Base-by-base conservation (phyloP, 225 moss, liverwort and hornwort species). In the Neckera pumila region DNA sequence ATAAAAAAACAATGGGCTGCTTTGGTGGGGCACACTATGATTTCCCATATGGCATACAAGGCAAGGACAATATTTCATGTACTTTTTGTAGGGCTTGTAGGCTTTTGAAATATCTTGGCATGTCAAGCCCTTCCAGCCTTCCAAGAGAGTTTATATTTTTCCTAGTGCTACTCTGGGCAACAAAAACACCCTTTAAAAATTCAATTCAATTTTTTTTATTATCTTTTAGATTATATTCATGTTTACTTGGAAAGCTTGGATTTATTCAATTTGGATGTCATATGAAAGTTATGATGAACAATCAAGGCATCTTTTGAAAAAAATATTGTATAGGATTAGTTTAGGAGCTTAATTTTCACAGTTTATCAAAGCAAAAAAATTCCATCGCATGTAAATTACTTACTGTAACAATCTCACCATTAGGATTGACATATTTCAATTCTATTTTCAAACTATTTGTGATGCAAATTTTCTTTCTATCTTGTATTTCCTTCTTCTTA, bases 321-420 rank as follows among this genome's bases (percentile, higher is more conserved):
- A 76, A 8, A 21, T 34, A 20, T 49, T 1, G 1, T 7, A 7
- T 12, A 33, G 2, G 13, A 76, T 76, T 75, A 3, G 8, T 23
- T 36, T 53, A 0, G 23, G 1, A 54, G 1, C 0, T 54, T 4
- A 77, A n/a, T 36, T 77, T 76, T 53, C 3, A 14, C 5, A 53
- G 14, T 34, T 53, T 14, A 0, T 54, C 1, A 2, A 77, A 36
- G 9, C 5, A 49, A 54, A 22, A 47, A 36, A 36, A 1, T 54
- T 36, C 1, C 2, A 14, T 54, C 0, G 0, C 0, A 0, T 11
- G 3, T 36, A 54, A 3, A 54, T 36, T 14, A 25, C 2, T 36
- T 53, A 3, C 12, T 23, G 3, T 8, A 77, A 54, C 3, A 77
- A 77, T 36, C 6, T 9, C 5, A 22, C 2, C 5, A 25, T 22